Conservation (phyloP, 139 green algal genomes). For the Zygnema cylindricum region DNA sequence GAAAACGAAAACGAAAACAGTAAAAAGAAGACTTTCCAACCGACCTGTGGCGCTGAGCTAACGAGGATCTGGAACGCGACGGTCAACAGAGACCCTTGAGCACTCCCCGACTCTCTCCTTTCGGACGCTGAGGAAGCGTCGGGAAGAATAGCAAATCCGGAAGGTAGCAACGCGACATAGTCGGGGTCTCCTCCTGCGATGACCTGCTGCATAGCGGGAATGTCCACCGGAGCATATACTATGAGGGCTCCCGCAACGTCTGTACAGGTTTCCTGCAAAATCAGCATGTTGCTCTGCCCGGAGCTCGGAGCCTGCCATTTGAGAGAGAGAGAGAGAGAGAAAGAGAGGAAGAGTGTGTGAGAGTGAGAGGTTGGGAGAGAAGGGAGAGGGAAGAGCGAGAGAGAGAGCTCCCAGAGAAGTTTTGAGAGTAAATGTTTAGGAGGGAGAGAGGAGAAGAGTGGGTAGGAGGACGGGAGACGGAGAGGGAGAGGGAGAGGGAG, state of each 20-base stretch:
- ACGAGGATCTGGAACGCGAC: conserved; percentile 55
- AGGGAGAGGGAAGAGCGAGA: neutral
- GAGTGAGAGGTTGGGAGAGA: neutral
- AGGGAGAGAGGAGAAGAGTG: conserved; percentile 3
- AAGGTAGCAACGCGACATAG: conserved; percentile 47
- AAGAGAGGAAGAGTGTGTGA: neutral
- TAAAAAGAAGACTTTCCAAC: neutral
- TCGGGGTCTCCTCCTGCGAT: conserved; percentile 52
- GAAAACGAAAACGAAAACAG: neutral
- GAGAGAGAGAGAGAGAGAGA: neutral
- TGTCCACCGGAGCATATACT: conserved; percentile 57
- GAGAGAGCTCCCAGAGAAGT: too few species aligned
- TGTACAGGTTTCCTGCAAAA: conserved; percentile 45
- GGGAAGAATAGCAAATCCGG: conserved; percentile 49
- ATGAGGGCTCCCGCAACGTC: conserved; percentile 44
- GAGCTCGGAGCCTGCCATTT: conserved; percentile 16
- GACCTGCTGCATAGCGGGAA: conserved; percentile 51
- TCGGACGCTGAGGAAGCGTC: conserved; percentile 12
- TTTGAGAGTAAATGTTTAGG: neutral
- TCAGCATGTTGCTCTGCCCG: conserved; percentile 59
- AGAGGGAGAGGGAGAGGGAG: conserved; percentile 7
- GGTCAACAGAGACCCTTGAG: conserved; percentile 42
- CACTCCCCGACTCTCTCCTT: neutral
- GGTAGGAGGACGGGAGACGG: too few species aligned
- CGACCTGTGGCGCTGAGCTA: conserved; percentile 39